A percentile compares a stretch with the other conserved stretches of the same genome.
These are phyloP conservation scores for Penicilliopsis zonata DNA, from an alignment of 495 filamentous ascomycete genomes.

Conservation along the genomic window DNA sequence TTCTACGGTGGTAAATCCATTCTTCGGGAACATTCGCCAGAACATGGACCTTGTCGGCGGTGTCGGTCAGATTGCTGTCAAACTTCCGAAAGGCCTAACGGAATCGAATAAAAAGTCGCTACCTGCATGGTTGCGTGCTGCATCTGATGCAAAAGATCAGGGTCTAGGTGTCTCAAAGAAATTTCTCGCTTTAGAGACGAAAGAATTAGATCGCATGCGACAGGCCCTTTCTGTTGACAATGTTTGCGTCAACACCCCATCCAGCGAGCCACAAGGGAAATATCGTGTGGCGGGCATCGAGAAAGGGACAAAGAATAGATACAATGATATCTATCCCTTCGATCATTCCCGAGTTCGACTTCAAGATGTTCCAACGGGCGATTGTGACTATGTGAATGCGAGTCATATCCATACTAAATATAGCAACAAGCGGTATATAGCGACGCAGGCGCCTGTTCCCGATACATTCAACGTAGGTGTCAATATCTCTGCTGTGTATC, in stretches of 20 bases:
- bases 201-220: slow-evolving; percentile 82
- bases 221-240: slow-evolving; percentile 64
- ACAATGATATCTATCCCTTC: slow-evolving; percentile 96
- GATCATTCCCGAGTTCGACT: slow-evolving; percentile 85
- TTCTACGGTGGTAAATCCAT: slow-evolving; percentile 63
- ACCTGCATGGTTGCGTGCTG: slow-evolving; percentile 66
- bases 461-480: slow-evolving; percentile 74
- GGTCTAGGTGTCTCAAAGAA: slow-evolving; percentile 72
- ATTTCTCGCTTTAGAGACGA: slow-evolving; percentile 73
- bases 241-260: slow-evolving; percentile 32
- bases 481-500: slow-evolving; percentile 1
- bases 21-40: slow-evolving; percentile 92
- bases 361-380: slow-evolving; percentile 51
- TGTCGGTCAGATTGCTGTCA: slow-evolving; percentile 78
- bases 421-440: slow-evolving; percentile 86
- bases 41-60: slow-evolving; percentile 93
- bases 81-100: slow-evolving; percentile 48
- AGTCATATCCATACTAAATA: slow-evolving; percentile 68
- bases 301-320: slow-evolving; percentile 87
- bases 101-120: slow-evolving; percentile 32
- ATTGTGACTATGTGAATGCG: slow-evolving; percentile 93
- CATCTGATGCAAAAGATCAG: slow-evolving; percentile 50
- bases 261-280: slow-evolving; percentile 13
- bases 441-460: slow-evolving; percentile 86
- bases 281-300: slow-evolving; percentile 78